phyloP scores from a whole-genome alignment of 352 stramenopile species.

The Albugo laibachii region DNA sequence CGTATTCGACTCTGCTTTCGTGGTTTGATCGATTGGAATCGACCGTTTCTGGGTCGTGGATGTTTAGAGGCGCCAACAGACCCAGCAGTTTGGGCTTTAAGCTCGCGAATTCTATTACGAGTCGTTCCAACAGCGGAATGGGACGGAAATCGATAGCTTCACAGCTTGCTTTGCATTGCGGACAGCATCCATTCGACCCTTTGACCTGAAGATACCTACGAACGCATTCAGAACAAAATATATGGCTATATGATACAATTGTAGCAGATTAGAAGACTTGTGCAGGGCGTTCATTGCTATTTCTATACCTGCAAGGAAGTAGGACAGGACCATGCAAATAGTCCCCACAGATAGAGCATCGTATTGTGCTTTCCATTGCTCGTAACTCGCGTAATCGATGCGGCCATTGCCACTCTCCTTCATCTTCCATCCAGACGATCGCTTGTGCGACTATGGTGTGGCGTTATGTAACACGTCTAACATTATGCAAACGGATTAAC shows the following conservation, averaged over 20 bases:
- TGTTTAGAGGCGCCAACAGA: slow-evolving; percentile 9
- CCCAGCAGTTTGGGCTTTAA: slow-evolving; percentile 47
- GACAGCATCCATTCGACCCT: slow-evolving; percentile 47
- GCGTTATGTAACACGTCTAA: too few relatives aligned
- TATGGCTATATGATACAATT: slow-evolving; percentile 18
- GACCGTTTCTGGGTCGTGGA: neutral
- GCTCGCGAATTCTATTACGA: slow-evolving; percentile 39
- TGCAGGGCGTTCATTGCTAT: neutral
- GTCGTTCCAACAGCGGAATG: slow-evolving; percentile 54
- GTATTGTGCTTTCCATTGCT: slow-evolving; percentile 51
- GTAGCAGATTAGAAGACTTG: neutral
- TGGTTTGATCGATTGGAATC: neutral
- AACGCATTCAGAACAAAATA: slow-evolving; percentile 72
- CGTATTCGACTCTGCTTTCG: neutral
- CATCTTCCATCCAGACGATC: too few relatives aligned
- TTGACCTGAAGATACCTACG: slow-evolving; percentile 55
- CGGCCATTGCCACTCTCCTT: slow-evolving; percentile 66
- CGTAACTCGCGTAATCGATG: slow-evolving; percentile 26
- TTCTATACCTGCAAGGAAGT: slow-evolving; percentile 19
- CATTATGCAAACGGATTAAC: too few relatives aligned
- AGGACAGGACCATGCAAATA: slow-evolving; percentile 68
- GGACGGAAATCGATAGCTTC: slow-evolving; percentile 30
- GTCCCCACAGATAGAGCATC: slow-evolving; percentile 68
- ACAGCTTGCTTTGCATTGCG: slow-evolving; percentile 59
- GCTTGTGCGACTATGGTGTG: too few relatives aligned